Percentiles rank a stretch among this genome's conserved stretches.
Conservation (phyloP, 257 asterid genomes). For the Rhazya stricta region DNA sequence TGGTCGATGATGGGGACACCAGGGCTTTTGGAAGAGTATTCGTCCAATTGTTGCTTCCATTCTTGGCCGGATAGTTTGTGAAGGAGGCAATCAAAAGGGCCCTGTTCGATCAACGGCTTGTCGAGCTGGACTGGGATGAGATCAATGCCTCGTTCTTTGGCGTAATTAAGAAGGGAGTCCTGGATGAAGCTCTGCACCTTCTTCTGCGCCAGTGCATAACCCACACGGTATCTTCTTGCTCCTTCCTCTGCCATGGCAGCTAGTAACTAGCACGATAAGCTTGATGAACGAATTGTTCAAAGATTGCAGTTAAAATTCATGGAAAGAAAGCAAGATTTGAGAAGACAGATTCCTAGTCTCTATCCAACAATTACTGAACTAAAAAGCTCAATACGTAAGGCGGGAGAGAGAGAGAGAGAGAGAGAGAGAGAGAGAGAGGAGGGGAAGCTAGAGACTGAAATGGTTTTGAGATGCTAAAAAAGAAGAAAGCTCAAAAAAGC, state of each 20-base stretch:
- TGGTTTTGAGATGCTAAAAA: background rate
- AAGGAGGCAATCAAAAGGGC: slow-evolving; percentile 59
- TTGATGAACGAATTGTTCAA: background rate
- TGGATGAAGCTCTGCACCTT: slow-evolving; percentile 52
- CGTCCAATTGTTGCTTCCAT: slow-evolving; percentile 48
- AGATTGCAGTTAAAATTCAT: background rate
- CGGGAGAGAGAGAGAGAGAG: background rate
- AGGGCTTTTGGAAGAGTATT: slow-evolving; percentile 34
- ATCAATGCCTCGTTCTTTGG: slow-evolving; percentile 50
- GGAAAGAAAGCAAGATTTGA: background rate
- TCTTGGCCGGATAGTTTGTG: slow-evolving; percentile 52
- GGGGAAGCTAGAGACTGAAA: background rate
- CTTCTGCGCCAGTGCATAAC: slow-evolving; percentile 64
- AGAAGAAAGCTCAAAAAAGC: too few species aligned
- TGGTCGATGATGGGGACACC: slow-evolving; percentile 48
- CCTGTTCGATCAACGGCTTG: slow-evolving; percentile 53
- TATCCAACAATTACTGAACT: background rate
- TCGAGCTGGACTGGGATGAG: slow-evolving; percentile 40
- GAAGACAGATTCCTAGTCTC: background rate
- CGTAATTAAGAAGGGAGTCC: slow-evolving; percentile 50
- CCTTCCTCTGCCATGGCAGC: background rate
- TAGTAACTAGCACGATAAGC: too few species aligned
- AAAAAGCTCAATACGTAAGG: background rate
- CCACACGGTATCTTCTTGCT: slow-evolving; percentile 34
- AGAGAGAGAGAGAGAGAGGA: background rate